These are phyloP conservation scores for Colletotrichum abscissum DNA, from an alignment of 2,329 filamentous ascomycete species.

Conservation along the genomic window DNA sequence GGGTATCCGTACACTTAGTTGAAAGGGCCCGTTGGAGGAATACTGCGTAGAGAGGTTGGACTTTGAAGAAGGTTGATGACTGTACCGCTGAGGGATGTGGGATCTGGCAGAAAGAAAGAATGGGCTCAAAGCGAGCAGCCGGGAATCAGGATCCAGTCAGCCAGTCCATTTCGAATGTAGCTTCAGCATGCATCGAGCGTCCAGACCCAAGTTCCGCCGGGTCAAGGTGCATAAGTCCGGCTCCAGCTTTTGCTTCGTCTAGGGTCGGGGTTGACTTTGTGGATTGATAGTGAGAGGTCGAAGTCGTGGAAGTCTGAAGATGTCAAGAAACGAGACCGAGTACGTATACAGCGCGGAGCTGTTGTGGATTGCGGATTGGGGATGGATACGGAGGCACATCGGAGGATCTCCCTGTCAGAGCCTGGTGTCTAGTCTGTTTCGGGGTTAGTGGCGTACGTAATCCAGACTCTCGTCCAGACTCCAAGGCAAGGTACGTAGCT, in stretches of 20 bases:
- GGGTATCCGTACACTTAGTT: too few relatives aligned
- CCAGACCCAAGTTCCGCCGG: not conserved
- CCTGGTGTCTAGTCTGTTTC: not conserved
- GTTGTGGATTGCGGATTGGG: constrained; percentile 3
- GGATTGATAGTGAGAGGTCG: not conserved
- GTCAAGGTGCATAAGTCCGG: not conserved
- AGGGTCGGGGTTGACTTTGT: not conserved
- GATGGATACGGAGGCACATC: constrained; percentile 23
- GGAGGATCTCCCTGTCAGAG: constrained; percentile 20
- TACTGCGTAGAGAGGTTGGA: not conserved
- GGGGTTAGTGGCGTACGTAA: constrained; percentile 12
- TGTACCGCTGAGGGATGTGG: not conserved
- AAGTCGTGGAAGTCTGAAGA: not conserved
- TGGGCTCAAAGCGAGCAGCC: not conserved
- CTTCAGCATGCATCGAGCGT: not conserved
- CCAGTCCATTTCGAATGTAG: not conserved
- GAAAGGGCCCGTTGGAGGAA: not conserved
- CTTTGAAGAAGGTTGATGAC: not conserved
- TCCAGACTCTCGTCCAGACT: not conserved
- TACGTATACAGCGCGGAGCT: not conserved
- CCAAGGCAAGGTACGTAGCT: not conserved
- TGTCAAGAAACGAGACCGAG: constrained; percentile 12
- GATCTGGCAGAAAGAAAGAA: not conserved
- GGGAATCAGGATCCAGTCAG: not conserved
- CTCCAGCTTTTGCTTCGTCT: not conserved